These are phyloP conservation scores for Parafenestella ontariensis DNA, from an alignment of 2,329 filamentous ascomycete species.

Conservation along the genomic window DNA sequence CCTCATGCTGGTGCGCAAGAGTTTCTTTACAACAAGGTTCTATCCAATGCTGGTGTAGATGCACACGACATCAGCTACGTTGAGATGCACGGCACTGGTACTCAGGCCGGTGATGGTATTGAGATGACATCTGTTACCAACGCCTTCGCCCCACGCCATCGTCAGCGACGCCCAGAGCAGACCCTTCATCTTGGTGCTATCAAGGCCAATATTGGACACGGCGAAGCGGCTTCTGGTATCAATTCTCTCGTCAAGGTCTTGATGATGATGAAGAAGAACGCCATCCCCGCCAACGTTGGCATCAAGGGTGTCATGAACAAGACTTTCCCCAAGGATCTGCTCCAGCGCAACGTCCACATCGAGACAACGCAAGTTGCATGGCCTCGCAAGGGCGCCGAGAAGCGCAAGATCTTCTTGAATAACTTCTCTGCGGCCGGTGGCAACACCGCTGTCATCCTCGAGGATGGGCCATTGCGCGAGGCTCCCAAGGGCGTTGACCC, in stretches of 20 bases:
- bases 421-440: constrained; percentile 63
- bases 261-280: constrained; percentile 62
- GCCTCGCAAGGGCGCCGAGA: constrained; percentile 56
- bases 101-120: constrained; percentile 80
- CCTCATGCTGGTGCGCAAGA: constrained; percentile 81
- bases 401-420: constrained; percentile 60
- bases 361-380: constrained; percentile 54
- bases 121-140: constrained; percentile 81
- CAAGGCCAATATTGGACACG: constrained; percentile 64
- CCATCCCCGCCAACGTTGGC: constrained; percentile 62
- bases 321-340: constrained; percentile 61
- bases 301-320: constrained; percentile 65
- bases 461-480: constrained; percentile 57
- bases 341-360: constrained; percentile 61
- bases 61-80: constrained; percentile 81
- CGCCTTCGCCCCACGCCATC: constrained; percentile 64
- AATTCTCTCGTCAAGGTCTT: constrained; percentile 62
- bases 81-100: constrained; percentile 90
- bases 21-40: constrained; percentile 71
- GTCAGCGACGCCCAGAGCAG: constrained; percentile 58
- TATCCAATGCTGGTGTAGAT: constrained; percentile 76
- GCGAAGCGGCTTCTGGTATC: constrained; percentile 62
- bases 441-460: constrained; percentile 61
- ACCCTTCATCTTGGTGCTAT: constrained; percentile 62
- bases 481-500: constrained; percentile 53